phyloP scores from a whole-genome alignment of 805 yeast genomes.

The Nakazawaea wyomingensis region DNA sequence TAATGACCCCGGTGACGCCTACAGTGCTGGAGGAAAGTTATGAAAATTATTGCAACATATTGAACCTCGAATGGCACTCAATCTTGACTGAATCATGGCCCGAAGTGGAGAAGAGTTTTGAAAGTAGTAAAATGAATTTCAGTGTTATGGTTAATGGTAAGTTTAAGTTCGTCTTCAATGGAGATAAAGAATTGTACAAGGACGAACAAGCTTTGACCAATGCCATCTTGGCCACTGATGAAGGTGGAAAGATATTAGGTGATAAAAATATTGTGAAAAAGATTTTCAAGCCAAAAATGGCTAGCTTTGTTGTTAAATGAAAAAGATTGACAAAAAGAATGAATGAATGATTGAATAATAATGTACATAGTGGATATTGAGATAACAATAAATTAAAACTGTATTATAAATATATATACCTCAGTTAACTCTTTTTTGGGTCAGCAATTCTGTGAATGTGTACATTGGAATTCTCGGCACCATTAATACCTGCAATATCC shows the following conservation, averaged over 20 bases:
- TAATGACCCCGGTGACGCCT: slow-evolving; percentile 80
- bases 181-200: slow-evolving; percentile 30
- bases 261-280: slow-evolving; percentile 43
- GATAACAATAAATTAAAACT: too few species aligned
- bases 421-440: slow-evolving; percentile 18
- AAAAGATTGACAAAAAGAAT: too few species aligned
- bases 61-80: slow-evolving; percentile 35
- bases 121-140: slow-evolving; percentile 35
- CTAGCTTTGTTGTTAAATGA: slow-evolving; percentile 33
- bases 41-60: slow-evolving; percentile 37
- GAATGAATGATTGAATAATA: too few species aligned
- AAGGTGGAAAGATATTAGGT: slow-evolving; percentile 37
- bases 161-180: slow-evolving; percentile 40
- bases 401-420: too few species aligned
- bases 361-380: slow-evolving; percentile 3
- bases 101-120: slow-evolving; percentile 29
- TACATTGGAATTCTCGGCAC: slow-evolving; percentile 46
- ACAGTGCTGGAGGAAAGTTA: slow-evolving; percentile 78
- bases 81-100: slow-evolving; percentile 71
- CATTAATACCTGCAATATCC: slow-evolving; percentile 72
- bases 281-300: slow-evolving; percentile 47
- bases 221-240: slow-evolving; percentile 27
- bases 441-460: slow-evolving; percentile 56
- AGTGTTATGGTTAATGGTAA: slow-evolving; percentile 74
- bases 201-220: slow-evolving; percentile 32